A percentile compares a stretch with the other conserved stretches of the same genome.
These are phyloP conservation scores for Pseudogymnoascus sp. DNA, from an alignment of 2,329 filamentous ascomycete genomes.

Conservation along the genomic window DNA sequence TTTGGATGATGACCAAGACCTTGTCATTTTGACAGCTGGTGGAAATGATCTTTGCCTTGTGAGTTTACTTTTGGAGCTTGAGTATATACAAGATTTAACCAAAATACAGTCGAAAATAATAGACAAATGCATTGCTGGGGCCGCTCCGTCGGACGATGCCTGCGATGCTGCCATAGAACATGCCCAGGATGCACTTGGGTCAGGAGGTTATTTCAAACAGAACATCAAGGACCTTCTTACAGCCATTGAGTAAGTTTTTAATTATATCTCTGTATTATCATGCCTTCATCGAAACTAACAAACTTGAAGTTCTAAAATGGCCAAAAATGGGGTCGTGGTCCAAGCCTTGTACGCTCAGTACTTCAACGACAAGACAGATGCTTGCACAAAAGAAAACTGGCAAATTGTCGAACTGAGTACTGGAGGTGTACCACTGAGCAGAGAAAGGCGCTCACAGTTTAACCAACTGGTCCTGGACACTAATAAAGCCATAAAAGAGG, in stretches of 20 bases:
- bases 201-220: conserved; percentile 22
- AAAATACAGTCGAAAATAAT: conserved; percentile 17
- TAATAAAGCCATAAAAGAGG: conserved; percentile 26
- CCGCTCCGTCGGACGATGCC: conserved; percentile 13
- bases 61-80: conserved; percentile 1
- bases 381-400: conserved; percentile 19
- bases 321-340: conserved; percentile 26
- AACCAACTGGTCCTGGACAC: conserved; percentile 25
- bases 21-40: conserved; percentile 32
- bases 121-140: conserved; percentile 21
- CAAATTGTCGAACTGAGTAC: conserved; percentile 14
- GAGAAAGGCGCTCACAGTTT: conserved; percentile 26
- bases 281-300: conserved; percentile 9
- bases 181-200: conserved; percentile 23
- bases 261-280: neutral
- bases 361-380: conserved; percentile 28
- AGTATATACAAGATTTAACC: neutral
- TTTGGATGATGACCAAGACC: conserved; percentile 26
- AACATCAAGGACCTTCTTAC: conserved; percentile 26
- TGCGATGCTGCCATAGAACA: conserved; percentile 18
- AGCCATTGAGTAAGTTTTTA: conserved; percentile 15
- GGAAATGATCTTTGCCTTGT: conserved; percentile 34
- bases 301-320: conserved; percentile 23
- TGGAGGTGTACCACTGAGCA: conserved; percentile 17
- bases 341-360: conserved; percentile 28